Conservation (phyloP, 129 eudicot genomes). For the Centella asiatica region DNA sequence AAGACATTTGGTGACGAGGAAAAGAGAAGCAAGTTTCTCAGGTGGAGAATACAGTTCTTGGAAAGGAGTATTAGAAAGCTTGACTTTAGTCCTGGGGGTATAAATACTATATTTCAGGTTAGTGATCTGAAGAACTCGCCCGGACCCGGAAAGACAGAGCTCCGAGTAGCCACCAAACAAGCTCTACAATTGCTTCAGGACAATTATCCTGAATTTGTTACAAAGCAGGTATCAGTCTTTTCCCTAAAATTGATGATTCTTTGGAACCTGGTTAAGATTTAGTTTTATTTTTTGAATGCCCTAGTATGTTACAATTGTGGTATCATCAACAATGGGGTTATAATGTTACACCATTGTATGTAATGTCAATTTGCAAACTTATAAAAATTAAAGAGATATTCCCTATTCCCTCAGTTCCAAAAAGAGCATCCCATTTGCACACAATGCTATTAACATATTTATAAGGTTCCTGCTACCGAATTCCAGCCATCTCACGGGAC, state of each 20-base stretch:
- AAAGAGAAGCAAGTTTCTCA: constrained; percentile 51
- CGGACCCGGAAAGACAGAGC: constrained; percentile 76
- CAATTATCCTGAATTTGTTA: constrained; percentile 84
- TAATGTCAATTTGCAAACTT: too few species aligned
- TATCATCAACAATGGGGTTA: too few species aligned
- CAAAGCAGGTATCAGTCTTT: constrained; percentile 54
- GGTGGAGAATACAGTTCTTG: constrained; percentile 85
- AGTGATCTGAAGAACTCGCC: constrained; percentile 84
- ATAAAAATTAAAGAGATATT: too few species aligned
- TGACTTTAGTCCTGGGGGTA: constrained; percentile 73
- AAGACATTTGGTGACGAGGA: constrained; percentile 78
- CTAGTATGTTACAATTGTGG: too few species aligned
- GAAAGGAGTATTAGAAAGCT: constrained; percentile 79
- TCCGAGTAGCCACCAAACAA: constrained; percentile 57
- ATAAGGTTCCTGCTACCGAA: too few species aligned
- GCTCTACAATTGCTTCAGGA: constrained; percentile 74
- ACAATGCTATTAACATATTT: too few species aligned
- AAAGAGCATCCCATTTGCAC: too few species aligned
- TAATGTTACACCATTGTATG: too few species aligned
- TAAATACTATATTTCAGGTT: constrained; percentile 62
- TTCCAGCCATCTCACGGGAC: too few species aligned
- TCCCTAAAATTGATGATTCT: neutral
- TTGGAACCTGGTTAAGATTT: too few species aligned
- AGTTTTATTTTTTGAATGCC: too few species aligned
- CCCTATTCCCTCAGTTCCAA: too few species aligned